These are phyloP conservation scores for Benincasa hispida DNA, from an alignment of 306 rosid species.

Conservation along the genomic window DNA sequence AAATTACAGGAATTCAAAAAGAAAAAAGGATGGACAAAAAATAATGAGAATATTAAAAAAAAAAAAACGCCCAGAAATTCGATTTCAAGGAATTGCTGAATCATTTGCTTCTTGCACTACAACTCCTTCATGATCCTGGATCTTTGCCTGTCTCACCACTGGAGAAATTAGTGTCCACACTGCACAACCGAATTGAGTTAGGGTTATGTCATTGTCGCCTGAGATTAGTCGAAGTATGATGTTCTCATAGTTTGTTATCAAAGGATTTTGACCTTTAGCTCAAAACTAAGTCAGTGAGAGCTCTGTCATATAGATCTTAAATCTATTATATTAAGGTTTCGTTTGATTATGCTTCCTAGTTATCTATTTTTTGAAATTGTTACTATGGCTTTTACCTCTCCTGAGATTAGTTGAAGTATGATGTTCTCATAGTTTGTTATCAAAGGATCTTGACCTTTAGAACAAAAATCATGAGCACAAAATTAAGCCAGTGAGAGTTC, in stretches of 20 bases:
- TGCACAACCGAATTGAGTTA: conserved; percentile 12
- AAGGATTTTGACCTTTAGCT: neutral
- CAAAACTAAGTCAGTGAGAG: too few species aligned
- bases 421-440: too few species aligned
- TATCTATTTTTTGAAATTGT: too few species aligned
- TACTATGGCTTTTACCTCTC: too few species aligned
- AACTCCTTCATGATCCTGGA: conserved; percentile 20
- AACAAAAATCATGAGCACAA: neutral
- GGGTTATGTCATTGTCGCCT: neutral
- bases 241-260: too few species aligned
- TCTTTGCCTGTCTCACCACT: conserved; percentile 31
- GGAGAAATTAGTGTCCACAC: conserved; percentile 87
- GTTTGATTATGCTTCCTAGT: too few species aligned
- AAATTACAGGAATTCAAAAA: neutral
- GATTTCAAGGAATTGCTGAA: conserved; percentile 27
- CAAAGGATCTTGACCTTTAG: neutral
- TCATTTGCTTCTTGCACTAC: conserved; percentile 19
- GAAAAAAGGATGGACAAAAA: neutral
- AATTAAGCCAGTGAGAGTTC: too few species aligned
- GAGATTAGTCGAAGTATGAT: neutral
- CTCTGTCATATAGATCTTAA: too few species aligned
- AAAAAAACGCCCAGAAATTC: neutral
- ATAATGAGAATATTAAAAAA: neutral
- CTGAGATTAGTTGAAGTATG: too few species aligned
- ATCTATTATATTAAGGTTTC: too few species aligned